phyloP scores from a whole-genome alignment of 192 early-diverging fungal species.

The Radiomyces spectabilis region DNA sequence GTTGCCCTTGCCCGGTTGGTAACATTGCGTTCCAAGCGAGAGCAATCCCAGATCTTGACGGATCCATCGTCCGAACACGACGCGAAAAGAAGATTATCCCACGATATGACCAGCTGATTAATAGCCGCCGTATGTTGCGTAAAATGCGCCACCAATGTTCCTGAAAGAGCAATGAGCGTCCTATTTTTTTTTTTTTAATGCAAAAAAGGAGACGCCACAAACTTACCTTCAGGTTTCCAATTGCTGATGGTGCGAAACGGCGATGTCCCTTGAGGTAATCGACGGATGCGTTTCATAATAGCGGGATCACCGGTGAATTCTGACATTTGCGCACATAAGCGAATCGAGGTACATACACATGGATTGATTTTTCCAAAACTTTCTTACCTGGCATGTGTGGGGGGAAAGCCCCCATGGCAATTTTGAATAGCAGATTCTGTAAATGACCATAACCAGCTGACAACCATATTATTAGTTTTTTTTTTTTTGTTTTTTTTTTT shows the following conservation, averaged over 20 bases:
- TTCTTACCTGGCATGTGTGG: slow-evolving; percentile 20
- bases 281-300: slow-evolving; percentile 19
- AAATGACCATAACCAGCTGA: slow-evolving; percentile 21
- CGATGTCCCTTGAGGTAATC: slow-evolving; percentile 27
- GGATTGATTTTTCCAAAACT: not conserved
- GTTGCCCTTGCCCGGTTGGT: slow-evolving; percentile 68
- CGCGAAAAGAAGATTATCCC: slow-evolving; percentile 69
- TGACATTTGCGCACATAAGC: slow-evolving; percentile 1
- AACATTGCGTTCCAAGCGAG: slow-evolving; percentile 75
- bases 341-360: not conserved
- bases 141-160: slow-evolving; percentile 70
- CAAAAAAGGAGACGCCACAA: not conserved
- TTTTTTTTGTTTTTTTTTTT: not conserved
- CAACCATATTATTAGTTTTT: not conserved
- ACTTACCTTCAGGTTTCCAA: slow-evolving; percentile 69
- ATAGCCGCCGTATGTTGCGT: slow-evolving; percentile 79
- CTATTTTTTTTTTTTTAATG: not conserved
- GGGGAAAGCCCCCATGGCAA: slow-evolving; percentile 45
- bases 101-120: slow-evolving; percentile 59
- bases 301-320: slow-evolving; percentile 18
- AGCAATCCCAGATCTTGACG: slow-evolving; percentile 78
- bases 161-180: too few relatives aligned
- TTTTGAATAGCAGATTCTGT: slow-evolving; percentile 39
- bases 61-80: slow-evolving; percentile 81
- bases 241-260: slow-evolving; percentile 33